Evolutionary conservation across 2,329 filamentous ascomycete species (phyloP), one percentile per base, ranked within the genome.

Genomic region (Pseudocercospora cruenta): DNA sequence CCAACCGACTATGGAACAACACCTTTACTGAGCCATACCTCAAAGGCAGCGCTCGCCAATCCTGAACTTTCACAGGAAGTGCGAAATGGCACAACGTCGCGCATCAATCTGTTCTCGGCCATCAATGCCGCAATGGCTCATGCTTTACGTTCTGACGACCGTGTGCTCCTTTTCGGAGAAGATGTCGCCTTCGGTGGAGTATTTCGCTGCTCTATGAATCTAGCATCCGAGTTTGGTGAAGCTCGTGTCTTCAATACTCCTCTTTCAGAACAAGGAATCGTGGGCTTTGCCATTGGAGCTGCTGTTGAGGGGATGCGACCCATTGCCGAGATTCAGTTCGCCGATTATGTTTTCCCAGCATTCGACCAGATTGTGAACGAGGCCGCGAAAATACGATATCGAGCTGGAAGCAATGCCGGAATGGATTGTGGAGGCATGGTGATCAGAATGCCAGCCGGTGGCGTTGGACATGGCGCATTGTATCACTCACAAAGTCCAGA

Each of bases 141-240:
- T 66, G 92, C 94, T 24, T 85, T 99, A 28, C 87, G 90, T 16
- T 87, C 90, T 39, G 94, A 97, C 73, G 92, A 96, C 70, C 89
- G 90, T 19, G 93, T 97, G 22, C 82, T 98, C 64, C 85, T 99
- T 9, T 99, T 99, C 74, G 95, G 95, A 49, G 95, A 99, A 80
- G 95, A 99, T 77, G 93, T 99, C 7, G 92, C 95, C 14, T 99
- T 99, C 73, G 95, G 95, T 49, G 95, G 95, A 62, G 95, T 99
- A 16, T 99, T 99, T 76, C 87, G 95, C 64, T 97, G 92, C 33
- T 74, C 72, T 6, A 94, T 95, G 88, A 92, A 94, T 73, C 85
- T 99, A 16, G 89, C 93, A 33, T 91, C 93, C 68, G 92, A 92
- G 63, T 96, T 95, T 78, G 95, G 95, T 8, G 86, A 88, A 2